These are phyloP conservation scores for Sphenostylis stenocarpa DNA, from an alignment of 306 rosid species.

Conservation along the genomic window DNA sequence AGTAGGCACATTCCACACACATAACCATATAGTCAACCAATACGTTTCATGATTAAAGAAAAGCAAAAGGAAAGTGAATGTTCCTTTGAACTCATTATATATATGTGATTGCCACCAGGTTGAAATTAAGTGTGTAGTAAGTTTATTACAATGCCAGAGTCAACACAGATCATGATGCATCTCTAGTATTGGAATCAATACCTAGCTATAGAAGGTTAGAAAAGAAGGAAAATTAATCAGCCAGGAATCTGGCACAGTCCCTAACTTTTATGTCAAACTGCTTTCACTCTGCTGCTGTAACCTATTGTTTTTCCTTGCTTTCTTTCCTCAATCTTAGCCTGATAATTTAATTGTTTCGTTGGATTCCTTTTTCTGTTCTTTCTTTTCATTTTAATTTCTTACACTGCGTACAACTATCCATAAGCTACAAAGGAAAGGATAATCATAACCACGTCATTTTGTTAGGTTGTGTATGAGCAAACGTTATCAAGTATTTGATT, in stretches of 20 bases:
- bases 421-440: background rate
- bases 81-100: slow-evolving; percentile 22
- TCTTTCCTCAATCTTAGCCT: background rate
- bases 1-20: slow-evolving; percentile 40
- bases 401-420: background rate
- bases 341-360: background rate
- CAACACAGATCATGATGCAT: slow-evolving; percentile 24
- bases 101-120: slow-evolving; percentile 8
- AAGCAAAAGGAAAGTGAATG: slow-evolving; percentile 25
- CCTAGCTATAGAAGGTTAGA: background rate
- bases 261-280: background rate
- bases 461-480: background rate
- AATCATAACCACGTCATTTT: background rate
- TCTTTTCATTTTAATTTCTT: background rate
- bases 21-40: slow-evolving; percentile 44
- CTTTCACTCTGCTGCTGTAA: background rate
- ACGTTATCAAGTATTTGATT: background rate
- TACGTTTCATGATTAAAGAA: slow-evolving; percentile 40
- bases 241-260: background rate
- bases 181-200: background rate
- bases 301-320: background rate
- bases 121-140: background rate
- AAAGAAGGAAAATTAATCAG: background rate
- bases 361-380: background rate
- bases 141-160: slow-evolving; percentile 17